These are phyloP conservation scores for Blumeriella jaapii DNA, from an alignment of 2,329 filamentous ascomycete species.

Conservation along the genomic window DNA sequence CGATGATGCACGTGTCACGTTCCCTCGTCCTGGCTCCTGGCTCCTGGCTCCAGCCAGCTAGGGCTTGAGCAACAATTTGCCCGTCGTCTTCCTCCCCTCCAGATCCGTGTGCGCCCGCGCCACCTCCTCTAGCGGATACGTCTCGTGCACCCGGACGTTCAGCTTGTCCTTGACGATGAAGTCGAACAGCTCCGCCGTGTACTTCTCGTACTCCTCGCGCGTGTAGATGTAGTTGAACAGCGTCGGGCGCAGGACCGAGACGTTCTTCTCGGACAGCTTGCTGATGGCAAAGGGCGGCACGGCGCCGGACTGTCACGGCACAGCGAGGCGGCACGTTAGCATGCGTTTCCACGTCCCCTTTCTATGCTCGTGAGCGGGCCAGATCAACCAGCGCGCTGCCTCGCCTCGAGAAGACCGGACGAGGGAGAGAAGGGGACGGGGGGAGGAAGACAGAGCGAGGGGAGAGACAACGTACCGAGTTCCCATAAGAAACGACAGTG, in stretches of 20 bases:
- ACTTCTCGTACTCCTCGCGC: slow-evolving; percentile 58
- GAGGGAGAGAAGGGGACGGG: not conserved
- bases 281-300: slow-evolving; percentile 54
- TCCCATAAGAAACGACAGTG: slow-evolving; percentile 67
- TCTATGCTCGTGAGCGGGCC: too few relatives aligned
- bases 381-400: too few relatives aligned
- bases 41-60: slow-evolving; percentile 24
- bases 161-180: slow-evolving; percentile 59
- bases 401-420: not conserved
- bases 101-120: slow-evolving; percentile 65
- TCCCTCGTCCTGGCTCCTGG: not conserved
- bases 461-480: slow-evolving; percentile 45
- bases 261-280: slow-evolving; percentile 60
- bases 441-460: not conserved
- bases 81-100: slow-evolving; percentile 70
- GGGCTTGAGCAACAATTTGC: slow-evolving; percentile 67
- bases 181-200: slow-evolving; percentile 60
- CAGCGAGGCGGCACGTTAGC: not conserved
- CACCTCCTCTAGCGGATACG: slow-evolving; percentile 65
- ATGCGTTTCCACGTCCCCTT: too few relatives aligned
- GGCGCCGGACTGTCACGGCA: slow-evolving; percentile 51
- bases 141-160: slow-evolving; percentile 61
- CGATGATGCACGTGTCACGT: not conserved
- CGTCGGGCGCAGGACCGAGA: slow-evolving; percentile 63
- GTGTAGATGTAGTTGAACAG: slow-evolving; percentile 60